Base-by-base conservation (phyloP, 495 filamentous ascomycete genomes). In the Peziza echinospora region DNA sequence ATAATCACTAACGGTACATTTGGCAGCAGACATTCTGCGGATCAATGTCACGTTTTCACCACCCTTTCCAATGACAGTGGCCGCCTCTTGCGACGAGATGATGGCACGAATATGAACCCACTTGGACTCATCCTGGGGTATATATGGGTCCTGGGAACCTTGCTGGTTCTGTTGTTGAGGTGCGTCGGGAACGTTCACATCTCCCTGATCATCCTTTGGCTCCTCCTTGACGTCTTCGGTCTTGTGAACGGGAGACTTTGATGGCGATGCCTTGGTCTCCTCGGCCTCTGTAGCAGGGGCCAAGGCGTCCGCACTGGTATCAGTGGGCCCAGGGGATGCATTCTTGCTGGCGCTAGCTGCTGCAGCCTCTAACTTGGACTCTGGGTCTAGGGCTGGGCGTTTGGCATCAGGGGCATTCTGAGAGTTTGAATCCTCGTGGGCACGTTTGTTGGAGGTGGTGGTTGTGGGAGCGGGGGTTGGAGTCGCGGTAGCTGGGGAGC, bases 1-100 rank as follows among this genome's bases (percentile, higher is more conserved):
- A 58, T 96, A 97, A 61, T 97, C 89, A 67, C 85, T 93, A 52
- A 97, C 85, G 25, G 91, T 96, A 67, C 89, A 96, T 65, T 94
- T 96, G 51, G 89, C 89, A 53, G 80, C 82, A 8, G 91, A 91
- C 67, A 84, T 68, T 58, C 77, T 79, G 48, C 89, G 76, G 53
- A 96, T 93, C 62, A 85, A 78, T 49, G 85, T 86, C 47, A 97
- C 89, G 60, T 97, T 97, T 67, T 97, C 89, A 58, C 89, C 89
- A 56, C 84, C 86, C 67, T 94, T 97, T 49, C 89, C 89, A 67
- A 97, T 97, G 45, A 93, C 81, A 45, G 89, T 97, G 22, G 89
- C 89, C 53, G 89, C 89, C 64, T 97, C 89, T 39, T 81, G 83
- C 62, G 85, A 96, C 26, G 87, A 87, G 53, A 97, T 96, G 54